Evolutionary conservation across 371 early-diverging fungal species (phyloP), one percentile per base, ranked within the genome.

Genomic region (Cokeromyces recurvatus): DNA sequence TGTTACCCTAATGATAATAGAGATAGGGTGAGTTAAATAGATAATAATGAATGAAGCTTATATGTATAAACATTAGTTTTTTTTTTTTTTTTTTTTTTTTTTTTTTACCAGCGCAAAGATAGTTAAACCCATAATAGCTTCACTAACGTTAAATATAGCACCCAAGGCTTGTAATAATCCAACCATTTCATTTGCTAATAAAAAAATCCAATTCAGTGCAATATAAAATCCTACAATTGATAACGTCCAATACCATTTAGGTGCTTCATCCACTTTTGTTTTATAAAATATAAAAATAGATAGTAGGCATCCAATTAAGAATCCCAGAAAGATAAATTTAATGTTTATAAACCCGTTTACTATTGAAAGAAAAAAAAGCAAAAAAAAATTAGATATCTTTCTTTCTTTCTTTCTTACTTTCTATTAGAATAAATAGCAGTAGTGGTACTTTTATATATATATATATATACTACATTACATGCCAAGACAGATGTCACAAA

Each of bases 111-210:
- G 68, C 2, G 89, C 92, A 67, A 92, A 87, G 3, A 92, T 71
- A 1, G 92, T 91, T 53, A 91, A 56, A 1, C 92, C 92, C 48
- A 92, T 72, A 38, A 92, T 87, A 23, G 85, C 84, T 35, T 91
- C 90, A 55, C 81, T 86, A 34, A 92, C 71, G 25, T 76, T 67
- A 17, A 89, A 67, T 19, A 90, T 82, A 34, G 82, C 63, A 2
- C 91, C 91, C 14, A 91, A 61, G 2, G 90, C 76, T 60, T 84
- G 88, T 20, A 91, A 59, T 3, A 92, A 51, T 1, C 88, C 84
- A 0, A 92, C 91, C 50, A 92, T 86, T 45, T 86, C 86, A 52
- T 85, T 88, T 2, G 89, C 89, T 5, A 88, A 62, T 21, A 89
- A 47, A 52, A 81, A 89, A 19, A 92, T 86, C 92, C 92, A 92